Conservation (phyloP, 352 stramenopile species). For the Phytophthora idaei region DNA sequence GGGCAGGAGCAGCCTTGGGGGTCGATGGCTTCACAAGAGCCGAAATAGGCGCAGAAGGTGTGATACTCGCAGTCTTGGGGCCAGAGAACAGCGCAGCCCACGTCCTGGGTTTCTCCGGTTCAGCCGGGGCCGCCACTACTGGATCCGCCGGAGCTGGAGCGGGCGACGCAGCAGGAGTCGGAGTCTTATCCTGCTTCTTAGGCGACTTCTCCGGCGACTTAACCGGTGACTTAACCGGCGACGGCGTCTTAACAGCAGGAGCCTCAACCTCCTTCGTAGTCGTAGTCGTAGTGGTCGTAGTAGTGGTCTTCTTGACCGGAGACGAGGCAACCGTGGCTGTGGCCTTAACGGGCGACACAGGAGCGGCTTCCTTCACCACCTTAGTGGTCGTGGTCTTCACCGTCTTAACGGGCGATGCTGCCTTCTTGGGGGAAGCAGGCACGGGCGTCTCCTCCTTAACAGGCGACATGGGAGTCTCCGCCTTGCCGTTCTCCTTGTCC, state of each 20-base stretch:
- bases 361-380: conserved; percentile 20
- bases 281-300: neutral
- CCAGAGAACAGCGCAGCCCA: conserved; percentile 40
- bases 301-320: conserved; percentile 42
- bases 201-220: conserved; percentile 21
- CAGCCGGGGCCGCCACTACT: conserved; percentile 27
- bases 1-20: conserved; percentile 38
- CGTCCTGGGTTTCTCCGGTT: conserved; percentile 43
- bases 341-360: conserved; percentile 35
- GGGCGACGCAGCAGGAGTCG: conserved; percentile 25
- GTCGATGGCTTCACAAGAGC: conserved; percentile 61
- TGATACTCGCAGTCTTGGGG: conserved; percentile 24
- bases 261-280: conserved; percentile 5
- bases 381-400: conserved; percentile 30
- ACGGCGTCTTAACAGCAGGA: conserved; percentile 20
- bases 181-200: conserved; percentile 43
- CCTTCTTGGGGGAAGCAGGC: conserved; percentile 40
- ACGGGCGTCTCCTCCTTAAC: conserved; percentile 32
- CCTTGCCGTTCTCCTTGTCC: conserved; percentile 17
- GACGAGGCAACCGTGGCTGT: conserved; percentile 39
- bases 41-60: conserved; percentile 24
- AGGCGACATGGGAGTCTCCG: conserved; percentile 6
- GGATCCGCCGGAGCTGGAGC: conserved; percentile 28
- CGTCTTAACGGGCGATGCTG: conserved; percentile 26
- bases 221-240: conserved; percentile 20